Evolutionary conservation across 1,139 yeast species (phyloP).

Genomic region (Geotrichum cucujoidarum): DNA sequence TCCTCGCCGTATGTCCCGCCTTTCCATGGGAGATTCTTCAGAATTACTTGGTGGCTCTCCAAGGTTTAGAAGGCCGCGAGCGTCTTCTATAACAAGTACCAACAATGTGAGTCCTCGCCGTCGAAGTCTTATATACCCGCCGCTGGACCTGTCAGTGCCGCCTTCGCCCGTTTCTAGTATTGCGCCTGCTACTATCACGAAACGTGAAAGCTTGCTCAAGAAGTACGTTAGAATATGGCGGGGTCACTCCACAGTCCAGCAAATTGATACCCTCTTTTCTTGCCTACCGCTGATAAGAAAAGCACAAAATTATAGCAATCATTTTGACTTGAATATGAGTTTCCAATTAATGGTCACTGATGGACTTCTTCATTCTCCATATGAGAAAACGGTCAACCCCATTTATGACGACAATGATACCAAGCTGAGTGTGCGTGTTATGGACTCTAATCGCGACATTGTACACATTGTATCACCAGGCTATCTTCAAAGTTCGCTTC

Average conservation of each 20-base stretch:
- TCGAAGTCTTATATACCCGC: not conserved
- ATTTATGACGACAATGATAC: slow-evolving; percentile 2
- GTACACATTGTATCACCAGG: slow-evolving; percentile 18
- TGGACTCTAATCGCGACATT: slow-evolving; percentile 22
- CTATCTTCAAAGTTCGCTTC: slow-evolving; percentile 11
- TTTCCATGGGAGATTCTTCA: slow-evolving; percentile 6
- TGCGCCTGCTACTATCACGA: slow-evolving; percentile 3
- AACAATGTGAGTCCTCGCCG: slow-evolving; percentile 1
- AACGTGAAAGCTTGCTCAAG: slow-evolving; percentile 21
- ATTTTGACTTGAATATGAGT: slow-evolving; percentile 19
- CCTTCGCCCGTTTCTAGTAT: not conserved
- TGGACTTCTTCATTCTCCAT: slow-evolving; percentile 11
- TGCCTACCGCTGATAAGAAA: slow-evolving; percentile 22
- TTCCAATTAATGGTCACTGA: slow-evolving; percentile 29
- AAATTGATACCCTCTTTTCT: slow-evolving; percentile 20
- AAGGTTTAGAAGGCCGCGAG: not conserved
- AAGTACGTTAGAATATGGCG: slow-evolving; percentile 22
- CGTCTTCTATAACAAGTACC: slow-evolving; percentile 5
- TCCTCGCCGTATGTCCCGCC: slow-evolving; percentile 11
- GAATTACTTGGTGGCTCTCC: not conserved
- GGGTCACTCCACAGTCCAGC: slow-evolving; percentile 13
- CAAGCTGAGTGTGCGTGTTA: slow-evolving; percentile 24
- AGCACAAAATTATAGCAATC: slow-evolving; percentile 26
- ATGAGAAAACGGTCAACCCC: not conserved
- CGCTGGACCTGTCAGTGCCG: not conserved